phyloP scores from a whole-genome alignment of 1,139 yeast species.

The Pneumocystis sp. region DNA sequence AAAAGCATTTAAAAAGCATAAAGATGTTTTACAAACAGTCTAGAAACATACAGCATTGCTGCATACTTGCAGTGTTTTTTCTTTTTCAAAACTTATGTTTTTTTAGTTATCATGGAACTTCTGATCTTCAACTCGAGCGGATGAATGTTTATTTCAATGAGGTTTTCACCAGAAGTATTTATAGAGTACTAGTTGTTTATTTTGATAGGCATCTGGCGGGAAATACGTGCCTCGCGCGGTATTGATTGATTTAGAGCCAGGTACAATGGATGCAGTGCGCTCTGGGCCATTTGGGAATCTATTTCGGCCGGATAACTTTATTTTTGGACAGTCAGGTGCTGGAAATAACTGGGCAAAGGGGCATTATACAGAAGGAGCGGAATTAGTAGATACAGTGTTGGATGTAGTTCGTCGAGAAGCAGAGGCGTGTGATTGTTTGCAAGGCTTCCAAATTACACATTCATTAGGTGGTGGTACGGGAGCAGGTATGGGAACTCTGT shows the following conservation, averaged over 20 bases:
- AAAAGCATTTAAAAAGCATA: too few relatives aligned
- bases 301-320: conserved; percentile 33
- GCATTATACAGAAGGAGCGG: conserved; percentile 35
- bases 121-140: conserved; percentile 33
- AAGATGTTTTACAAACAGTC: neutral
- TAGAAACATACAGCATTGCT: neutral
- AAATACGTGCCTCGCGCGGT: conserved; percentile 36
- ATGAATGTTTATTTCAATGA: conserved; percentile 22
- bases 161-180: conserved; percentile 7
- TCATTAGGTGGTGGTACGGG: conserved; percentile 37
- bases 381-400: conserved; percentile 32
- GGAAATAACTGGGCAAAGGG: conserved; percentile 40
- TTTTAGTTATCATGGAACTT: conserved; percentile 17
- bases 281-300: conserved; percentile 30
- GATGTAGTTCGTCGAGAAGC: conserved; percentile 34
- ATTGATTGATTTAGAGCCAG: conserved; percentile 34
- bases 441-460: conserved; percentile 35
- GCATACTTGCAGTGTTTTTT: neutral
- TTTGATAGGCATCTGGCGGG: conserved; percentile 23
- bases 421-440: conserved; percentile 31
- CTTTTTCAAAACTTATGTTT: neutral
- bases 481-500: conserved; percentile 32
- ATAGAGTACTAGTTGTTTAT: neutral
- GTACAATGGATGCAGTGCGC: conserved; percentile 31
- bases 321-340: conserved; percentile 32